Evolutionary conservation across 2,329 filamentous ascomycete species (phyloP).

Genomic region (Ophiostoma sp.): DNA sequence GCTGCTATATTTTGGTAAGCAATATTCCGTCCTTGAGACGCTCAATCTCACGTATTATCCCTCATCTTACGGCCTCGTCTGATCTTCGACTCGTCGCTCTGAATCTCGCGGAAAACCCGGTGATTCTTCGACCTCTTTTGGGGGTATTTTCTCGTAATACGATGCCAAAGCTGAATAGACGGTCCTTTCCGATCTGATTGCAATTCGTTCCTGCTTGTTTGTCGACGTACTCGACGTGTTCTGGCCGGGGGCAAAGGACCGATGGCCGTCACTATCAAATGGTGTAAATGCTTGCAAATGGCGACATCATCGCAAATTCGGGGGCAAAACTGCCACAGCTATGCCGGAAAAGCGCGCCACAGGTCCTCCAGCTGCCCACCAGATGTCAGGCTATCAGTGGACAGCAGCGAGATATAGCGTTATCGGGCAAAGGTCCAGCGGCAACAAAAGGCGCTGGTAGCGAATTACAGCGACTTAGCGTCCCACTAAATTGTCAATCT

Average conservation of each 20-base stretch:
- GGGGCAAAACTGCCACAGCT: slow-evolving; percentile 12
- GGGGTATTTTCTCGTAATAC: background rate
- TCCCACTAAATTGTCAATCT: background rate
- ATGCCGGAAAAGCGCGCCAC: background rate
- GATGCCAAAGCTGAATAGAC: background rate
- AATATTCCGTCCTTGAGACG: background rate
- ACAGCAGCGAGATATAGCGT: background rate
- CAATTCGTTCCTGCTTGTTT: background rate
- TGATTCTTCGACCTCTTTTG: background rate
- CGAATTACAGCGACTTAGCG: background rate
- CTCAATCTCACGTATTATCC: background rate
- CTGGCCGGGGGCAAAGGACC: slow-evolving; percentile 11
- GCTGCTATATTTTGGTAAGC: background rate
- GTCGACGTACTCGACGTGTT: background rate
- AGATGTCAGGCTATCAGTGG: background rate
- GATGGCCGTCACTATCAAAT: background rate
- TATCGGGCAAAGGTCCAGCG: background rate
- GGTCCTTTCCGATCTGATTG: background rate
- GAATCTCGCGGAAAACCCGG: background rate
- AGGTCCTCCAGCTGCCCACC: background rate
- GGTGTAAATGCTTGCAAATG: background rate
- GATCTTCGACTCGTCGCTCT: background rate
- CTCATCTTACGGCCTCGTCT: background rate
- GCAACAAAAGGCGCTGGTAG: background rate
- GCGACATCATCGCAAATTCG: slow-evolving; percentile 20